These are phyloP conservation scores for Sechiopsis laciniata DNA, from an alignment of 306 rosid genomes.

Conservation along the genomic window DNA sequence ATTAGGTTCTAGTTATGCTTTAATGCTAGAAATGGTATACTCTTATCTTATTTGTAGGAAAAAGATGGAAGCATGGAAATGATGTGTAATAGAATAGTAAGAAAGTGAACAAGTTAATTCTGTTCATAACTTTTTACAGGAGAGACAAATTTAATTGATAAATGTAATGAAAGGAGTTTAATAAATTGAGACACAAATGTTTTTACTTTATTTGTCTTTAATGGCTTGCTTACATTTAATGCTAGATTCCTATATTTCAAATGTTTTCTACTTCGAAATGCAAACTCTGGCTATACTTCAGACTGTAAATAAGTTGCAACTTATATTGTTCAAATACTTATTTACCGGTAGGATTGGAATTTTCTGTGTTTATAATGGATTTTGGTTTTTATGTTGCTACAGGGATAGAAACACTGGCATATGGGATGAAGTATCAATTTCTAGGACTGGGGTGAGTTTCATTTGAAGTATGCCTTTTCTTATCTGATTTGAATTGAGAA, in stretches of 20 bases:
- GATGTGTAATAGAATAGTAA: not conserved
- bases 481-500: conserved; percentile 20
- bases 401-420: conserved; percentile 98
- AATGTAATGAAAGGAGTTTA: no score
- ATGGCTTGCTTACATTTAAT: not conserved
- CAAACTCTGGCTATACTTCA: not conserved
- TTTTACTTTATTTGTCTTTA: not conserved
- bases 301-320: conserved; percentile 6
- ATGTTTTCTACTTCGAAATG: not conserved
- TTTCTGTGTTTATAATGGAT: conserved; percentile 22
- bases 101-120: not conserved
- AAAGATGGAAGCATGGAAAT: not conserved
- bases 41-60: not conserved
- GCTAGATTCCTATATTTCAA: not conserved
- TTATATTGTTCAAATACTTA: not conserved
- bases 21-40: not conserved
- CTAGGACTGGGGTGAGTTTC: conserved; percentile 75
- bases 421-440: conserved; percentile 91
- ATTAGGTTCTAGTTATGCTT: not conserved
- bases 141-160: no score
- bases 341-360: conserved; percentile 5
- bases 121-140: not conserved
- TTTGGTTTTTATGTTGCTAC: conserved; percentile 25
- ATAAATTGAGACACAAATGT: not conserved
- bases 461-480: conserved; percentile 21